Percentiles rank a stretch among this genome's conserved stretches.
These are phyloP conservation scores for Dichomitus squalens DNA, from an alignment of 1,284 basidiomycete genomes.

Conservation along the genomic window DNA sequence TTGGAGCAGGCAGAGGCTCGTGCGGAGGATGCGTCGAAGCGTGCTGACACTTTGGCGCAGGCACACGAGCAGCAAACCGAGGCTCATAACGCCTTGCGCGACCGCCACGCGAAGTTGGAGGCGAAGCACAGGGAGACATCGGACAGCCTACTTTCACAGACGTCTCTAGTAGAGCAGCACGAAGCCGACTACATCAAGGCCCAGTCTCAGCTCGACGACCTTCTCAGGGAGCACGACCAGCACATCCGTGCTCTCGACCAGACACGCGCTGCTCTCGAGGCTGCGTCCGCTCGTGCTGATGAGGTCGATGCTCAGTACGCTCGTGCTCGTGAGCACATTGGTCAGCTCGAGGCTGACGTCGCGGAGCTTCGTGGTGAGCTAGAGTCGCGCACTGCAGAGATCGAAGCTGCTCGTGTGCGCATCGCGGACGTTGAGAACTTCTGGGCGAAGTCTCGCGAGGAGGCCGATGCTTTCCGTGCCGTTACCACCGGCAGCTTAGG, in stretches of 20 bases:
- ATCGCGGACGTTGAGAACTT: slow-evolving; percentile 81
- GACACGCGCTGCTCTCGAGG: slow-evolving; percentile 76
- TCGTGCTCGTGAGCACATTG: slow-evolving; percentile 67
- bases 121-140: slow-evolving; percentile 76
- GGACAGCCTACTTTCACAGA: slow-evolving; percentile 75
- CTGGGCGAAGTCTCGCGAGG: slow-evolving; percentile 88
- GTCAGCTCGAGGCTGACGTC: slow-evolving; percentile 72
- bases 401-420: slow-evolving; percentile 66
- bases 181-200: slow-evolving; percentile 78
- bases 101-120: slow-evolving; percentile 66
- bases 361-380: slow-evolving; percentile 79
- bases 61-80: slow-evolving; percentile 71
- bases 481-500: slow-evolving; percentile 85
- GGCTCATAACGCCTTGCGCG: slow-evolving; percentile 76
- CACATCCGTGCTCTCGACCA: slow-evolving; percentile 89
- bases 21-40: slow-evolving; percentile 78
- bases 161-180: slow-evolving; percentile 75
- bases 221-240: slow-evolving; percentile 71
- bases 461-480: slow-evolving; percentile 83
- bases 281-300: slow-evolving; percentile 75
- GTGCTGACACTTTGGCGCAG: slow-evolving; percentile 84
- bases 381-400: slow-evolving; percentile 72
- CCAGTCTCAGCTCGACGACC: slow-evolving; percentile 72
- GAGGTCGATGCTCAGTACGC: slow-evolving; percentile 83
- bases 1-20: slow-evolving; percentile 82